Evolutionary conservation across 2,329 filamentous ascomycete species (phyloP).

Genomic region (Fusarium camptoceras): DNA sequence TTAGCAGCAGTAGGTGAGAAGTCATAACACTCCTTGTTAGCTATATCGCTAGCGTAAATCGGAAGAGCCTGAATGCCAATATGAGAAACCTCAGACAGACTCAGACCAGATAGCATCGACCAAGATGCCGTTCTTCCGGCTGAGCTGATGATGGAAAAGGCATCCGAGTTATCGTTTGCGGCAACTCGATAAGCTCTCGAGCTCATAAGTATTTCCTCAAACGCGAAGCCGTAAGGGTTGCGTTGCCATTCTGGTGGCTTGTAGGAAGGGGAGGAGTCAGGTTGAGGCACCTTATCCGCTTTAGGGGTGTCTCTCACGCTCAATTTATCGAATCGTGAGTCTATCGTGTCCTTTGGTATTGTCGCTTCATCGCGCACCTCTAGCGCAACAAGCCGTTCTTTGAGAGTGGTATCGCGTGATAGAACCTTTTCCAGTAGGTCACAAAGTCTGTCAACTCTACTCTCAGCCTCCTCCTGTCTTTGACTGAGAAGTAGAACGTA

Average conservation of each 20-base stretch:
- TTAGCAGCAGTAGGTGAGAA: neutral
- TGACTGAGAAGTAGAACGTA: neutral
- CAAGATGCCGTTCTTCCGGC: conserved; percentile 23
- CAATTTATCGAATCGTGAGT: neutral
- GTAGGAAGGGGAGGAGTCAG: neutral
- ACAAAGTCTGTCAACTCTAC: conserved; percentile 15
- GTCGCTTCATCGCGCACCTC: neutral
- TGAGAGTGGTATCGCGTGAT: neutral
- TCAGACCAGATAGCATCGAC: conserved; percentile 21
- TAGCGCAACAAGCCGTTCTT: neutral
- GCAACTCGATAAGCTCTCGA: conserved; percentile 10
- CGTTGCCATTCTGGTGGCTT: conserved; percentile 2
- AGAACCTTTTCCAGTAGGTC: conserved; percentile 8
- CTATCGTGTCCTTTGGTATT: neutral
- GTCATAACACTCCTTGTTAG: conserved; percentile 11
- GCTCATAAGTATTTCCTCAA: conserved; percentile 18
- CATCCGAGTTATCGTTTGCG: conserved; percentile 12
- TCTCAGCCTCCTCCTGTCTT: conserved; percentile 16
- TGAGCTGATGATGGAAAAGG: conserved; percentile 8
- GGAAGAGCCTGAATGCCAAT: conserved; percentile 21
- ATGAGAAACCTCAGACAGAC: conserved; percentile 20
- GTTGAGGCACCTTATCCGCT: neutral
- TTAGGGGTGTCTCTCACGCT: neutral
- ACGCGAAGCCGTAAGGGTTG: neutral
- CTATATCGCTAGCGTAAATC: conserved; percentile 10